phyloP scores from a whole-genome alignment of 83 land plant species.

The Isoetes engelmannii region DNA sequence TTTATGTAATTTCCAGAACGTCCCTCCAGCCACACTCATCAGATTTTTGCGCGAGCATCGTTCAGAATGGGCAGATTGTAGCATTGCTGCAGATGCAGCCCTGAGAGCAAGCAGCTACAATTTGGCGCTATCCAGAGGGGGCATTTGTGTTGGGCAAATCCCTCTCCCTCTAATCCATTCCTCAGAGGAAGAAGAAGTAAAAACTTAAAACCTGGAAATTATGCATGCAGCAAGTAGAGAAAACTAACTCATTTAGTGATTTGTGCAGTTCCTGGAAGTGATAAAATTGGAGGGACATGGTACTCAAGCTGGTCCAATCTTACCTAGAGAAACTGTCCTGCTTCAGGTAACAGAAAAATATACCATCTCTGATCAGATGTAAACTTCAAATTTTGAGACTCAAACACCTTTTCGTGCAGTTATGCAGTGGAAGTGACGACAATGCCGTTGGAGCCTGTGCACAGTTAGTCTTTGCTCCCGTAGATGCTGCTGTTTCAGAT shows the following conservation, averaged over 20 bases:
- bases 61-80: slow-evolving; percentile 86
- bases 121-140: slow-evolving; percentile 41
- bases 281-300: slow-evolving; percentile 59
- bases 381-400: not conserved
- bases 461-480: slow-evolving; percentile 68
- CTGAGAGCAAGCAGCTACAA: slow-evolving; percentile 46
- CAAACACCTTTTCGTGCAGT: slow-evolving; percentile 25
- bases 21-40: slow-evolving; percentile 70
- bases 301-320: slow-evolving; percentile 41
- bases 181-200: slow-evolving; percentile 77
- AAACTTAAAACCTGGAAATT: not conserved
- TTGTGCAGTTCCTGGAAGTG: slow-evolving; percentile 54
- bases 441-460: slow-evolving; percentile 57
- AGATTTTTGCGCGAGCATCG: slow-evolving; percentile 80
- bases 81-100: slow-evolving; percentile 61
- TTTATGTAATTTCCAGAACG: slow-evolving; percentile 45
- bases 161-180: slow-evolving; percentile 78
- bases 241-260: not conserved
- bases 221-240: not conserved
- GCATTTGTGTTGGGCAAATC: slow-evolving; percentile 58
- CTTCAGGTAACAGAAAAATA: slow-evolving; percentile 38
- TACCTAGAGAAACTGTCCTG: slow-evolving; percentile 58
- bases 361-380: slow-evolving; percentile 2
- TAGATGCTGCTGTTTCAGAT: slow-evolving; percentile 59
- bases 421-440: slow-evolving; percentile 63